Evolutionary conservation across 805 yeast genomes (phyloP).

Genomic region (Kodamaea lidongshanica): DNA sequence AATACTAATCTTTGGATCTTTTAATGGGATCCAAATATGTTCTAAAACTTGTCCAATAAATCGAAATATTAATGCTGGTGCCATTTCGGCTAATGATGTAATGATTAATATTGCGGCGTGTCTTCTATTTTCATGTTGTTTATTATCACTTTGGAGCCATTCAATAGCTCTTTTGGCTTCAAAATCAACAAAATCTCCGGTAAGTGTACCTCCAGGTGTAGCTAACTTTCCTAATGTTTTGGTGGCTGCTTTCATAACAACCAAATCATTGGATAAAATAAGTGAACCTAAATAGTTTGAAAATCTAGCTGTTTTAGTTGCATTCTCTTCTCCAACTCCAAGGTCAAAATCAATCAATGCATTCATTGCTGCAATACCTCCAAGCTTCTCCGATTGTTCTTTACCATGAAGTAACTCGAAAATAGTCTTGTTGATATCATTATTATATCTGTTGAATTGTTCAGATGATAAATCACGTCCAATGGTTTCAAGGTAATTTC

Average conservation of each 20-base stretch:
- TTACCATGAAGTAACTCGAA: constrained; percentile 77
- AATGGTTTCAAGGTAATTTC: constrained; percentile 60
- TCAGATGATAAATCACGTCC: constrained; percentile 80
- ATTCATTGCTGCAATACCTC: constrained; percentile 88
- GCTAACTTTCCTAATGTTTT: constrained; percentile 84
- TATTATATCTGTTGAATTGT: constrained; percentile 73
- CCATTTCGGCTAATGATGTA: constrained; percentile 75
- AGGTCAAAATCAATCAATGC: constrained; percentile 80
- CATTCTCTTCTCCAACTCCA: constrained; percentile 68
- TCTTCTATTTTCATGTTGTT: constrained; percentile 69
- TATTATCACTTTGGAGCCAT: constrained; percentile 77
- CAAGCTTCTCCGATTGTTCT: constrained; percentile 67
- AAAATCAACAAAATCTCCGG: constrained; percentile 88
- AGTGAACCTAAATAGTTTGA: constrained; percentile 82
- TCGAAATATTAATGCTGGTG: constrained; percentile 76
- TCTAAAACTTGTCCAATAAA: constrained; percentile 74
- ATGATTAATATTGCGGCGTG: constrained; percentile 88
- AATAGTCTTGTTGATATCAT: constrained; percentile 79
- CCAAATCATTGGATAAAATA: constrained; percentile 75
- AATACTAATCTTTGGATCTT: constrained; percentile 70
- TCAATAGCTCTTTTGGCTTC: constrained; percentile 88
- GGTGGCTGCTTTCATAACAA: constrained; percentile 83
- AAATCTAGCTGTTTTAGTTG: constrained; percentile 82
- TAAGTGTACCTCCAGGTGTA: constrained; percentile 79
- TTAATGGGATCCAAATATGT: constrained; percentile 79